Evolutionary conservation across 495 filamentous ascomycete species (phyloP), one percentile per base, ranked within the genome.

Genomic region (Neurospora intermedia): DNA sequence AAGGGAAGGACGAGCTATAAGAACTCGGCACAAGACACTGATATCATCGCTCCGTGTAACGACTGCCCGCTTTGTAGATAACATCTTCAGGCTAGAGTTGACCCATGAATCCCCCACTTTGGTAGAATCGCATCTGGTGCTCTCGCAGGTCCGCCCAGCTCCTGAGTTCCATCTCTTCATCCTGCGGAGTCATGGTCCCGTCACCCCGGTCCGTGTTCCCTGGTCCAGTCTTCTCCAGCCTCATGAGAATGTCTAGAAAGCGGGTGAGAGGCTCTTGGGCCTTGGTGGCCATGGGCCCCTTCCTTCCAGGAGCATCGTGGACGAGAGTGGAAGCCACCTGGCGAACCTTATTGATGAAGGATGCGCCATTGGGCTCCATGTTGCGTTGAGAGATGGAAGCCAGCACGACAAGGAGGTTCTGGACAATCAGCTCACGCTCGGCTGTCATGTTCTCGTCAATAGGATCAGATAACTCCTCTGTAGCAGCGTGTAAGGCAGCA

Each of bases 341-440:
- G 69, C 92, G 89, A 76, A 95, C 89, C 82, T 91, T 91, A 78
- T 84, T 82, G 78, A 89, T 89, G 69, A 95, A 89, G 69, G 90
- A 92, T 59, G 86, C 87, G 20, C 89, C 91, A 77, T 94, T 94
- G 2, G 93, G 91, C 79, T 96, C 93, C 85, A 94, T 91, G 79
- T 92, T 92, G 69, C 92, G 86, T 82, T 93, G 89, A 71, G 88
- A 89, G 76, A 97, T 90, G 41, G 87, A 91, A 16, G 84, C 83
- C 11, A 97, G 80, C 9, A 94, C 88, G 0, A 87, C 81, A 5
- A 94, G 84, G 0, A 97, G 85, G 78, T 91, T 89, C 69, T 91
- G 89, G n/a, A 94, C 88, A 15, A 96, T 90, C 0, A 87, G 81
- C 74, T 93, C 91, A 4, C 91, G 87, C 82, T 96, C 93, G 69